Percentiles rank a stretch among this genome's conserved stretches.
Conservation (phyloP, 129 eudicot genomes). For the Artemisia tridentata region DNA sequence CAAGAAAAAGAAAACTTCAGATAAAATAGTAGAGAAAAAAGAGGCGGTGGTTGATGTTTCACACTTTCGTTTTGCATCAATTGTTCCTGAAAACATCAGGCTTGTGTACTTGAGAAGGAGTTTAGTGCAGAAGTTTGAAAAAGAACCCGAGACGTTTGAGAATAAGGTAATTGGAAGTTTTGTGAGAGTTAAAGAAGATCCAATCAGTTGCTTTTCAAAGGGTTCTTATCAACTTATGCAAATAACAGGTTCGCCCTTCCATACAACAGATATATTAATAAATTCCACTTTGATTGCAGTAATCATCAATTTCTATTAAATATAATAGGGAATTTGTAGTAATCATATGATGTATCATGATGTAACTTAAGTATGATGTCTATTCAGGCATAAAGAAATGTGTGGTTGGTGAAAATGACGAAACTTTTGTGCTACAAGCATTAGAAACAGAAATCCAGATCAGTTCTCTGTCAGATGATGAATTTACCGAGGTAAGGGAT, state of each 20-base stretch:
- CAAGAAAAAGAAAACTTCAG: conserved; percentile 34
- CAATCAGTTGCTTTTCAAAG: conserved; percentile 38
- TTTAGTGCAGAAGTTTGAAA: conserved; percentile 52
- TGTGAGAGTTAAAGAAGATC: conserved; percentile 63
- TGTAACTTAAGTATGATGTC: conserved; percentile 13
- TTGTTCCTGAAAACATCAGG: conserved; percentile 59
- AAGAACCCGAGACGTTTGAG: conserved; percentile 59
- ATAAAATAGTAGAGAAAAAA: conserved; percentile 29
- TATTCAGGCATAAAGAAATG: conserved; percentile 45
- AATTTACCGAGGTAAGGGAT: conserved; percentile 58
- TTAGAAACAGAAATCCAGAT: conserved; percentile 45
- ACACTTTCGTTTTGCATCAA: conserved; percentile 48
- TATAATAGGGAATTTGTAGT: neutral
- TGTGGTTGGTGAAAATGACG: conserved; percentile 30
- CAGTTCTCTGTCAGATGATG: conserved; percentile 57
- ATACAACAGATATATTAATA: neutral
- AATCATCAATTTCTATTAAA: neutral
- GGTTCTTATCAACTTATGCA: conserved; percentile 56
- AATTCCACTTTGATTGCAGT: neutral
- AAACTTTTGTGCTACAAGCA: conserved; percentile 38
- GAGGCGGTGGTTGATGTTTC: conserved; percentile 23
- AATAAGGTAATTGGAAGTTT: conserved; percentile 65
- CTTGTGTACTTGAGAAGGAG: conserved; percentile 72
- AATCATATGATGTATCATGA: neutral
- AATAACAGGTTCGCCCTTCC: conserved; percentile 55